Conservation (phyloP, 768 basidiomycete genomes). For the Hemileccinum impolitum region DNA sequence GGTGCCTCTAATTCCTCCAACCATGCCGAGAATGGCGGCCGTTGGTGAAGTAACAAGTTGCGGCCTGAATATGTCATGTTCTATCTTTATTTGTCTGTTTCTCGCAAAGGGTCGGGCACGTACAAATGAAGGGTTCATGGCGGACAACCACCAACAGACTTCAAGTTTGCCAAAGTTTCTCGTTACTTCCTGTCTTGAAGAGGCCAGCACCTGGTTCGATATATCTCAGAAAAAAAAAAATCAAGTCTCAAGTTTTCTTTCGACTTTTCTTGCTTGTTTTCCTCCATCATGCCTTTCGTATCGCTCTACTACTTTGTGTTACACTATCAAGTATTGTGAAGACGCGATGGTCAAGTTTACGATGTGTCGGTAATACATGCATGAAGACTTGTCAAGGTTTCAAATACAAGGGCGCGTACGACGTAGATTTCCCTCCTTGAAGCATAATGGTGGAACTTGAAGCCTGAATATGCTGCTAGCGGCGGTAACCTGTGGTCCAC, state of each 20-base stretch:
- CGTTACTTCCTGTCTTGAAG: slow-evolving; percentile 48
- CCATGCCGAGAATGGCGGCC: slow-evolving; percentile 43
- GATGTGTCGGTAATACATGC: slow-evolving; percentile 36
- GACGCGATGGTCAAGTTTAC: slow-evolving; percentile 36
- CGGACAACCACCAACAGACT: slow-evolving; percentile 34
- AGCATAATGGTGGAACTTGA: slow-evolving; percentile 9
- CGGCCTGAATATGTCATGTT: slow-evolving; percentile 21
- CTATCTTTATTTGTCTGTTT: slow-evolving; percentile 26
- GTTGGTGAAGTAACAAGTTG: slow-evolving; percentile 53
- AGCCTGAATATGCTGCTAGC: not conserved
- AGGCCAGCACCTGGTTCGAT: slow-evolving; percentile 48
- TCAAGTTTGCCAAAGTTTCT: slow-evolving; percentile 52
- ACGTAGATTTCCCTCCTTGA: slow-evolving; percentile 14
- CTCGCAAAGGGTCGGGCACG: slow-evolving; percentile 41
- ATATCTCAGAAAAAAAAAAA: slow-evolving; percentile 48
- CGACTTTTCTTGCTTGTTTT: slow-evolving; percentile 50
- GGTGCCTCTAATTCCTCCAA: slow-evolving; percentile 35
- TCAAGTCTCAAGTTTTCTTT: slow-evolving; percentile 68
- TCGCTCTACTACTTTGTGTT: slow-evolving; percentile 48
- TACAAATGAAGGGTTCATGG: slow-evolving; percentile 42
- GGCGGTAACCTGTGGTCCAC: slow-evolving; percentile 7
- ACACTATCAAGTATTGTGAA: slow-evolving; percentile 39
- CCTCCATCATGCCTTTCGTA: slow-evolving; percentile 35
- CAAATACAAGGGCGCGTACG: slow-evolving; percentile 13
- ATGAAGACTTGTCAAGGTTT: slow-evolving; percentile 29